These are phyloP conservation scores for Komagataella pastoris DNA, from an alignment of 805 yeast species.

Conservation along the genomic window DNA sequence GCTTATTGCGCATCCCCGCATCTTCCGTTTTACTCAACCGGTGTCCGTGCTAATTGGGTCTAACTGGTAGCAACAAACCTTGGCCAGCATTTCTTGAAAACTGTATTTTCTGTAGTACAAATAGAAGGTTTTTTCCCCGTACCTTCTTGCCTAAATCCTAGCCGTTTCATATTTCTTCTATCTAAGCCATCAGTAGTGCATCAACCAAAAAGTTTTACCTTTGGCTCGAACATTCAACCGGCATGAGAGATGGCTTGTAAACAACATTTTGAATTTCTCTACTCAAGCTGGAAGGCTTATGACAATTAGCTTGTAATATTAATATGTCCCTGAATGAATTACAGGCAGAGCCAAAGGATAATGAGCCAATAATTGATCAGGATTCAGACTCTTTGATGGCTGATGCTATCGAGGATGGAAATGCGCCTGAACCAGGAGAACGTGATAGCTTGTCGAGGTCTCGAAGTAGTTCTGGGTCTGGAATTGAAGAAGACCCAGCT, in stretches of 20 bases:
- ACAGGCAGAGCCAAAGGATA: not conserved
- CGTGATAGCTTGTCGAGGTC: not conserved
- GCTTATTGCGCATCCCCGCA: not conserved
- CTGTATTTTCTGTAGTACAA: not conserved
- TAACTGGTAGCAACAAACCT: not conserved
- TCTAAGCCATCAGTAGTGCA: not conserved
- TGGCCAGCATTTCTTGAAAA: not conserved
- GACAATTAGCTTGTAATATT: not conserved
- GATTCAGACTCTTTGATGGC: not conserved
- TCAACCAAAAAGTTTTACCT: not conserved
- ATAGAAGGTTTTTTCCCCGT: not conserved
- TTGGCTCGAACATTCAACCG: not conserved
- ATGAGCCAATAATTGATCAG: not conserved
- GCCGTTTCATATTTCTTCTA: not conserved
- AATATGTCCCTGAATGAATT: not conserved
- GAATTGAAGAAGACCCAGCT: not conserved
- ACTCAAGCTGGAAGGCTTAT: not conserved
- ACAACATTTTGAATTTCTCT: not conserved
- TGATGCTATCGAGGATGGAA: not conserved
- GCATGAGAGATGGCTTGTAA: not conserved
- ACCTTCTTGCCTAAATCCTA: not conserved
- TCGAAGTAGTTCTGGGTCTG: not conserved
- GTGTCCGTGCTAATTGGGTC: not conserved
- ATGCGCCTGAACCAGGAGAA: not conserved
- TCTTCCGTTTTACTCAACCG: not conserved